Base-by-base conservation (phyloP, 106 monocot genomes). In the Phalaenopsis aphrodite region DNA sequence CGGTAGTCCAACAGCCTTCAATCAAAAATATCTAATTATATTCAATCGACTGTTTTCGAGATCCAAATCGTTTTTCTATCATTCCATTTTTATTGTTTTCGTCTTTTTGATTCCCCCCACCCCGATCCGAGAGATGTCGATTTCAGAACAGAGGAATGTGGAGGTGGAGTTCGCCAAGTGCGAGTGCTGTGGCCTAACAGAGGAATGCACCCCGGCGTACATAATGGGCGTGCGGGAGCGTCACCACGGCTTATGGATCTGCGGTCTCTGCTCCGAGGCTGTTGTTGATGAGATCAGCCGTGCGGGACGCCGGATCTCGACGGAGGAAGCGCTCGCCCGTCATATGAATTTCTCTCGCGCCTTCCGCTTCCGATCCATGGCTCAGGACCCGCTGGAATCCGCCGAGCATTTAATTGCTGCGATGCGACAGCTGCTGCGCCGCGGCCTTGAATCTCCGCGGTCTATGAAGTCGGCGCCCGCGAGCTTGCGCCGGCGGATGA, bases 151-250 rank as follows among this genome's bases (percentile, higher is more conserved):
- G 36, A 37, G 75, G 24, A 39, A 52, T 16, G 55, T 41, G 30
- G 88, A 82, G 80, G 77, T 84, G 55, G 85, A 87, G 78, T 47
- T 71, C 2, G 89, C 82, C 15, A 80, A 42, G 47, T 92, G 91
- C 84, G 89, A 84, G 10, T 92, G 91, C 82, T 92, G 91, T 79
- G 83, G 84, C 4, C 77, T 92, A 30, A 85, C 75, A 42, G 92
- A 92, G 72, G 92, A 92, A 57, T 92, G 89, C 85, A 92, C 92
- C 49, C 81, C 82, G 17, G 89, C 65, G 36, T 89, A 92, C 87
- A 86, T 92, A 55, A 75, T 79, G 36, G 17, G 78, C 55, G 84
- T 89, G 43, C 83, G 87, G 77, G 85, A 80, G 30, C 79, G 86
- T 38, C 75, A 83, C 80, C 52, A 56, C 36, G 89, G 89, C 18